A percentile compares a stretch with the other conserved stretches of the same genome.
phyloP scores from a whole-genome alignment of 164 flowering plant genomes.

The Houttuynia cordata region DNA sequence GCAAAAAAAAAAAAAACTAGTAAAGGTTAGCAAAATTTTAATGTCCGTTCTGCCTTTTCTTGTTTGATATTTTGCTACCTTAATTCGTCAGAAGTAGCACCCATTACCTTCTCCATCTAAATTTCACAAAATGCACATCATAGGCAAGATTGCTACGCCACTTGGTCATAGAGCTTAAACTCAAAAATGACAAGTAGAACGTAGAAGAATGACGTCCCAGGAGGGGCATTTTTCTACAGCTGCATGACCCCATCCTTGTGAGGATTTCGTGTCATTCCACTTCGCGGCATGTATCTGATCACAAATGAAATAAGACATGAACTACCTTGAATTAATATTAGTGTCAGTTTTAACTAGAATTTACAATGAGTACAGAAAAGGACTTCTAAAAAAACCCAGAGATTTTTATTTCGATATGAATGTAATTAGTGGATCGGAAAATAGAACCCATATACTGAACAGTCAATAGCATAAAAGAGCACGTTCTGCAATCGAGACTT shows the following conservation, averaged over 20 bases:
- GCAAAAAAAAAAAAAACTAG: too few relatives aligned
- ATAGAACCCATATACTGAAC: too few relatives aligned
- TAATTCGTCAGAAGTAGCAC: slow-evolving; percentile 53
- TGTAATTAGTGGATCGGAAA: too few relatives aligned
- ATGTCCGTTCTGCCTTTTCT: slow-evolving; percentile 21
- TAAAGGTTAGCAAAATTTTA: slow-evolving; percentile 48
- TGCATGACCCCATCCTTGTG: slow-evolving; percentile 17
- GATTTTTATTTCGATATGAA: too few relatives aligned
- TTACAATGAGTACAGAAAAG: too few relatives aligned
- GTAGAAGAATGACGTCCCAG: slow-evolving; percentile 20
- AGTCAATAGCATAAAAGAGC: too few relatives aligned
- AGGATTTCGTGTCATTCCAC: slow-evolving; percentile 52
- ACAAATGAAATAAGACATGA: background rate
- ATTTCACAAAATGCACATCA: slow-evolving; percentile 12
- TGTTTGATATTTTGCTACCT: slow-evolving; percentile 14
- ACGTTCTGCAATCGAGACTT: too few relatives aligned
- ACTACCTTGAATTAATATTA: too few relatives aligned
- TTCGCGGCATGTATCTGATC: slow-evolving; percentile 47
- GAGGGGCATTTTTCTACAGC: slow-evolving; percentile 17
- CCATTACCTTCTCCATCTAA: slow-evolving; percentile 16
- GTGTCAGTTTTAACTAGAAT: too few relatives aligned
- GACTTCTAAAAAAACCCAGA: too few relatives aligned
- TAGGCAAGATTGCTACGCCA: slow-evolving; percentile 24
- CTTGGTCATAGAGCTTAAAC: slow-evolving; percentile 32
- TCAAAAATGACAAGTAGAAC: slow-evolving; percentile 18